A percentile compares a stretch with the other conserved stretches of the same genome.
phyloP scores from a whole-genome alignment of 306 rosid species.

The Spatholobus suberectus region DNA sequence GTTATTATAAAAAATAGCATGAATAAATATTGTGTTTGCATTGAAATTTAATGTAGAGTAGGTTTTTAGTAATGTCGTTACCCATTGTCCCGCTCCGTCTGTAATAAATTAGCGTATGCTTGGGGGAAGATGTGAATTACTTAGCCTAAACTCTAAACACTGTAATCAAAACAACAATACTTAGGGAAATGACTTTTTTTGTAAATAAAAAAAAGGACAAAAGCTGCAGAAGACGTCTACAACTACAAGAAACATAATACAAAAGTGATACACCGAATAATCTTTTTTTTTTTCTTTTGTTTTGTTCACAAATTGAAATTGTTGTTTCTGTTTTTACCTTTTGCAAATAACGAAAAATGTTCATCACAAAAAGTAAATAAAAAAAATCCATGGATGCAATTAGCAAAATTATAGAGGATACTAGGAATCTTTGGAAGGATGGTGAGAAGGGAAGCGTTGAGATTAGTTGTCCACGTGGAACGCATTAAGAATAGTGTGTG shows the following conservation, averaged over 20 bases:
- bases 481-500: background rate
- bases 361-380: background rate
- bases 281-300: background rate
- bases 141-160: background rate
- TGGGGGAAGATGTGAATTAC: no score
- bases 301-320: no score
- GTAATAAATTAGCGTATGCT: no score
- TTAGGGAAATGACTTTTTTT: background rate
- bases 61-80: no score
- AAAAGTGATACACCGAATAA: background rate
- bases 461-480: slow-evolving; percentile 11
- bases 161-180: background rate
- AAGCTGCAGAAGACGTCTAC: background rate
- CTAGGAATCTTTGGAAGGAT: no score
- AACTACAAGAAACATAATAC: background rate
- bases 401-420: background rate
- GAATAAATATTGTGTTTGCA: background rate
- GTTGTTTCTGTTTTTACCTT: background rate
- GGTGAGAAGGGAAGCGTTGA: background rate
- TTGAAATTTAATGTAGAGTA: no score
- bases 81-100: no score
- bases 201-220: background rate
- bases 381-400: background rate
- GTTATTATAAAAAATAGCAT: background rate
- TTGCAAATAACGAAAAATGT: background rate